Percentiles rank a stretch among this genome's conserved stretches.
phyloP scores from a whole-genome alignment of 805 yeast species.

The Hanseniaspora nectarophila region DNA sequence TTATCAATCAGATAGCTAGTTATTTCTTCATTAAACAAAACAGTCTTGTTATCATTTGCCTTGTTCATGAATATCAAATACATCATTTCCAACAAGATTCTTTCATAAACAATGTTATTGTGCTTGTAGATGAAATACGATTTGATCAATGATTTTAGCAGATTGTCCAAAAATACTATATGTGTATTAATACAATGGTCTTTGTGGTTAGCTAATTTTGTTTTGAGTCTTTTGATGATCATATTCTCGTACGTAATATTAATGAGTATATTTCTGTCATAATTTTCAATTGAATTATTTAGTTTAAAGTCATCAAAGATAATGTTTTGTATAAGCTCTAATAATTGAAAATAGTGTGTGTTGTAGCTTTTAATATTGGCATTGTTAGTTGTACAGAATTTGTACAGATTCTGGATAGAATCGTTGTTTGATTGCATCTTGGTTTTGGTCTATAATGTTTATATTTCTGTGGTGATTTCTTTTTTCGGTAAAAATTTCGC shows the following conservation, averaged over 20 bases:
- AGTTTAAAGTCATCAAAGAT: background rate
- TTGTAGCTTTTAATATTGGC: background rate
- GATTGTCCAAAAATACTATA: background rate
- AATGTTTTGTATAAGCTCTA: background rate
- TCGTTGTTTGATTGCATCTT: background rate
- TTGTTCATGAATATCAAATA: conserved; percentile 4
- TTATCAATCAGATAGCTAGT: background rate
- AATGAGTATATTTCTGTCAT: background rate
- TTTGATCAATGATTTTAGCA: background rate
- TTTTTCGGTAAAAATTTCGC: background rate
- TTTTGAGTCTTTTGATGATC: background rate
- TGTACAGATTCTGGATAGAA: background rate
- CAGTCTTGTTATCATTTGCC: background rate
- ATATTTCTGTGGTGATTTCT: background rate
- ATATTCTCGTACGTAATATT: conserved; percentile 4
- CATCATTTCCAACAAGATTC: conserved; percentile 1
- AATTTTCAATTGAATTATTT: background rate
- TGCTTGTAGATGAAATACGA: conserved; percentile 1
- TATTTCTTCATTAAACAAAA: background rate
- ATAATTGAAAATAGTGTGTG: background rate
- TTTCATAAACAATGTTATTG: conserved; percentile 3
- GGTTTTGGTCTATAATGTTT: background rate
- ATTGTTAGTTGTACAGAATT: background rate
- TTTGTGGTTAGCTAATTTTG: background rate
- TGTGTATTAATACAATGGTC: background rate